Evolutionary conservation across 495 filamentous ascomycete genomes (phyloP), one percentile per base, ranked within the genome.

Genomic region (Ramalina intermedia): DNA sequence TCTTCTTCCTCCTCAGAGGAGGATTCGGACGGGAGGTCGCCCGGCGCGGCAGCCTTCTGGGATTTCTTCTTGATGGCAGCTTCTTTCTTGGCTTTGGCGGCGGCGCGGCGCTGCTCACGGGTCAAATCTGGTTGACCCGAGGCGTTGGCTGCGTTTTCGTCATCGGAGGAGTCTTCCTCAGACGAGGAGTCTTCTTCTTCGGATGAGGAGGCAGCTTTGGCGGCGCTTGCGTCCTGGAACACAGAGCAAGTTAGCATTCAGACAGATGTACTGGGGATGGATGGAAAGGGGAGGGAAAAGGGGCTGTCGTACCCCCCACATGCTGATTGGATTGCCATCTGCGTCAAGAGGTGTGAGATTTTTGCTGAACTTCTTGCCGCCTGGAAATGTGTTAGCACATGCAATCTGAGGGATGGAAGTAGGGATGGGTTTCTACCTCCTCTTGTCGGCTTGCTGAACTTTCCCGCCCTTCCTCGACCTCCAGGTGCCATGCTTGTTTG

Each of bases 311-410:
- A 82, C 80, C 56, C 68, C 73, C 87, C 89, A 91, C 71, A 94
- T 83, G 65, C 81, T 74, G 43, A 76, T 63, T 8, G 70, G 66
- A 49, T 86, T 87, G 52, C 85, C 88, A 62, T 96, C 84, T 44
- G 81, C 82, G 56, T 93, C 87, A 55, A 87, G 71, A 6, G 87
- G 89, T 61, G 79, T 78, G 11, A 96, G 78, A 61, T 95, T 82
- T 37, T 82, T 80, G 52, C 89, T 94, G 75, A 88, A 96, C 52
- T 93, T 81, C 67, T 95, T 94, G 56, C 90, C 91, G 48, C 89
- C 90, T 94, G 47, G 40, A 13, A 24, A 46, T n/a, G 35, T 18
- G 38, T 56, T 45, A 64, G 50, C 29, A 46, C 3, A 33, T 3
- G 12, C 7, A 8, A 33, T 33, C 29, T 12, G 43, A 26, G 46